Base-by-base conservation (phyloP, 805 yeast species). In the Metschnikowia lochheadii region DNA sequence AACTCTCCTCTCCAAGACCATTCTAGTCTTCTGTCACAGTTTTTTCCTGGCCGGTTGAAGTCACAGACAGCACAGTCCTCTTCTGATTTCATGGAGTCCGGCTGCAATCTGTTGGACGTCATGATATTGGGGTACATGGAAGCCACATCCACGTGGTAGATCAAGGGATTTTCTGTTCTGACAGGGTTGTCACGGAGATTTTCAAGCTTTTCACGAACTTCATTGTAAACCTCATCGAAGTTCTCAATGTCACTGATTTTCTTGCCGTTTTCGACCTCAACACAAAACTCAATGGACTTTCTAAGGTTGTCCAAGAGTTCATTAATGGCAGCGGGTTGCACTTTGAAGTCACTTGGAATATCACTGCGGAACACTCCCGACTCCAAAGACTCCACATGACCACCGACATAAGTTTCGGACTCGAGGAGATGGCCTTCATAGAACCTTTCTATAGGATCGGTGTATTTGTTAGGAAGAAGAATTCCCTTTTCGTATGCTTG, bases 1-100 rank as follows among this genome's bases (percentile, higher is more conserved):
- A 77, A 95, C 60, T 94, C 99, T 47, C 98, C 99, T 73, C 99
- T 83, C 98, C 99, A 94, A 6, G 96, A 79, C 99, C 99, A 94
- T 0, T 91, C 87, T 49, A 94, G 69, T 49, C 92, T 74, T 63
- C 99, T 76, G 60, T 92, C 99, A 73, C 99, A 94, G 10, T 77
- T 79, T 63, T 94, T 94, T 5, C 96, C 97, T 0, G 97, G 98
- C 50, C 96, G 75, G 65, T 94, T 94, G 70, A 90, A 95, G 60
- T 94, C 99, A 73, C 99, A 95, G 39, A 95, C 83, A 0, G 99
- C 98, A 70, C 99, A 95, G 62, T 90, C 96, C 59, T 88, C 88
- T 62, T 92, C 98, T 0, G 85, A 73, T 57, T 94, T 91, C 89
- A 94, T 92, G 3, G 98, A 91, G 68, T 94, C 99, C 0, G 99